Conservation (phyloP, 179 eudicot species). For the Heliamphora pulchella region DNA sequence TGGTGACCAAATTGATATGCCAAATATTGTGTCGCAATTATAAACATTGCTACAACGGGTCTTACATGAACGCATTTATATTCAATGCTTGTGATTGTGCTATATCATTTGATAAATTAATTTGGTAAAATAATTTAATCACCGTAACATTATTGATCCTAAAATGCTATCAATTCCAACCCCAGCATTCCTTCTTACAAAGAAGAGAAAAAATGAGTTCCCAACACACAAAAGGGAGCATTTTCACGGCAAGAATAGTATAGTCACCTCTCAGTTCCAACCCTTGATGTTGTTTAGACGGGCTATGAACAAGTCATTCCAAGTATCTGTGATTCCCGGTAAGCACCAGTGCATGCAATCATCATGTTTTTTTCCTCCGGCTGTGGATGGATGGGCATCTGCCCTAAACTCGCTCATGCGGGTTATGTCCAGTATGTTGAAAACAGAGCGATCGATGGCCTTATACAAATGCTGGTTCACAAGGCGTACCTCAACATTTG, state of each 20-base stretch:
- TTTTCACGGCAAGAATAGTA: not conserved
- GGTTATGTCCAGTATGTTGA: slow-evolving; percentile 68
- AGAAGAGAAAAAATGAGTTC: not conserved
- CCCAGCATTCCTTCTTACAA: no score
- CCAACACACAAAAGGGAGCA: not conserved
- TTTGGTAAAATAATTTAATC: no score
- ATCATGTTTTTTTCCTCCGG: slow-evolving; percentile 93
- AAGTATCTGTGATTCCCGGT: slow-evolving; percentile 80
- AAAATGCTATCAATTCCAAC: not conserved
- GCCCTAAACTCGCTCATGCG: slow-evolving; percentile 84
- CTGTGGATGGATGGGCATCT: slow-evolving; percentile 81
- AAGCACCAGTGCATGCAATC: slow-evolving; percentile 99
- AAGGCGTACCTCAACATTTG: slow-evolving; percentile 73
- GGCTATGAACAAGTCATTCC: slow-evolving; percentile 81
- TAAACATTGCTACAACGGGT: no score
- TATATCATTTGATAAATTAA: no score
- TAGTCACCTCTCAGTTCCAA: slow-evolving; percentile 9
- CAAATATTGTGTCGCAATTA: no score
- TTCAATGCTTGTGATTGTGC: no score
- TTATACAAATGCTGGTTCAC: slow-evolving; percentile 62
- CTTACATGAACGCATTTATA: no score
- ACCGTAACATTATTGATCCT: no score
- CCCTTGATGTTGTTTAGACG: slow-evolving; percentile 34
- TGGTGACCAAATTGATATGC: no score
- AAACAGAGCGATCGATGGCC: slow-evolving; percentile 50